These are phyloP conservation scores for Exsudoporus frostii DNA, from an alignment of 768 basidiomycete genomes.

Conservation along the genomic window DNA sequence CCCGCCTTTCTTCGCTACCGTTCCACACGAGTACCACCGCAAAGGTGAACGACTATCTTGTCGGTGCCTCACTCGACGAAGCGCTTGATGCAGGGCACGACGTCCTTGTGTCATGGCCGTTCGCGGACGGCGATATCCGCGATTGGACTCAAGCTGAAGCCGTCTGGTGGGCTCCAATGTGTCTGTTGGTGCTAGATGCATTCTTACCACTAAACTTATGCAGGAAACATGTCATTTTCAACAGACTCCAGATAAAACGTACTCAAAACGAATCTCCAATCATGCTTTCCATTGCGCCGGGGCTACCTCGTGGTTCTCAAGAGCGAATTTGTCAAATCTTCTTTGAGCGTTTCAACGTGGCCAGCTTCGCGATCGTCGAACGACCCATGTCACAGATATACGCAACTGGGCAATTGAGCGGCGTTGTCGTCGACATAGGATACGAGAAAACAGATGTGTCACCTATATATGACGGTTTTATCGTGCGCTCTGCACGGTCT, in stretches of 20 bases:
- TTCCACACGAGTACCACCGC: constrained; percentile 42
- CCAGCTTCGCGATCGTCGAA: constrained; percentile 76
- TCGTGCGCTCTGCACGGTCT: constrained; percentile 51
- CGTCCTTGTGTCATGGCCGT: constrained; percentile 77
- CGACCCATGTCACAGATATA: constrained; percentile 85
- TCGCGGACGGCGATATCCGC: constrained; percentile 64
- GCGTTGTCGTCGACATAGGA: constrained; percentile 81
- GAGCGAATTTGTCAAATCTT: constrained; percentile 80
- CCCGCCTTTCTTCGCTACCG: constrained; percentile 46
- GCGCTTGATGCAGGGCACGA: constrained; percentile 74
- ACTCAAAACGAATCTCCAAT: constrained; percentile 87
- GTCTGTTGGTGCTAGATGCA: not conserved
- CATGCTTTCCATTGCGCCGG: constrained; percentile 64
- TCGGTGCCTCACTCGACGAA: constrained; percentile 77
- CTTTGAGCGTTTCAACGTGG: constrained; percentile 91
- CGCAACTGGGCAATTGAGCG: constrained; percentile 65
- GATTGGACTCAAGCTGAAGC: constrained; percentile 89
- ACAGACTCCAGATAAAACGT: constrained; percentile 68
- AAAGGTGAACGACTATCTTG: constrained; percentile 75
- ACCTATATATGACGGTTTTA: constrained; percentile 71
- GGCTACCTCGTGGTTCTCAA: constrained; percentile 62
- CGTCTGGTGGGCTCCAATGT: constrained; percentile 60
- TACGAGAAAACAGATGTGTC: constrained; percentile 73
- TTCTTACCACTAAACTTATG: constrained; percentile 3
- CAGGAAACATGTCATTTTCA: constrained; percentile 87